phyloP scores from a whole-genome alignment of 805 yeast species.

The Candida suzukii region DNA sequence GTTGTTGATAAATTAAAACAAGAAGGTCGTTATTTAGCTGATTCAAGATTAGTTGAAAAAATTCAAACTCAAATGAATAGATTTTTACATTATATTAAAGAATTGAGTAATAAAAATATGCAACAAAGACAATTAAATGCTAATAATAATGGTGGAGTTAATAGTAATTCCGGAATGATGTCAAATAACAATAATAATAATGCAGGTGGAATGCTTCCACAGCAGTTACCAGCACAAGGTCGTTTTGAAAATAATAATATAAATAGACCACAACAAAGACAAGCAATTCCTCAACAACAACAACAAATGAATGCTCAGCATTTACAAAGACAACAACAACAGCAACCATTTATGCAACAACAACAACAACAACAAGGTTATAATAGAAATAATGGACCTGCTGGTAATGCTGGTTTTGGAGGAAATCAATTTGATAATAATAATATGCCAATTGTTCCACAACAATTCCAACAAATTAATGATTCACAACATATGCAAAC shows the following conservation, averaged over 20 bases:
- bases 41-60: conserved; percentile 65
- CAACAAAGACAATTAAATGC: conserved; percentile 16
- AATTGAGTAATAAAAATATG: conserved; percentile 30
- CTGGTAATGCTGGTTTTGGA: not conserved
- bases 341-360: not conserved
- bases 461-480: not conserved
- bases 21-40: conserved; percentile 48
- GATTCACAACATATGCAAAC: conserved; percentile 2
- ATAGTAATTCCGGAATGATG: not conserved
- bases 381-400: not conserved
- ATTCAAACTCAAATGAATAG: conserved; percentile 66
- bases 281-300: conserved; percentile 8
- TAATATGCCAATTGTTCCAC: not conserved
- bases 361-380: not conserved
- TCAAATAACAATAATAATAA: not conserved
- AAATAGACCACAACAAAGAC: conserved; percentile 1
- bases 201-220: not conserved
- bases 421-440: not conserved
- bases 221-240: conserved; percentile 4
- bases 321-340: conserved; percentile 10
- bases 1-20: conserved; percentile 59
- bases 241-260: not conserved
- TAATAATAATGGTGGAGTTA: not conserved
- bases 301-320: conserved; percentile 11
- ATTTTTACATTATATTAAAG: conserved; percentile 69